Percentiles rank a stretch among this genome's conserved stretches.
Evolutionary conservation across 1,284 basidiomycete species (phyloP).

Genomic region (Stygiomarasmius scandens): DNA sequence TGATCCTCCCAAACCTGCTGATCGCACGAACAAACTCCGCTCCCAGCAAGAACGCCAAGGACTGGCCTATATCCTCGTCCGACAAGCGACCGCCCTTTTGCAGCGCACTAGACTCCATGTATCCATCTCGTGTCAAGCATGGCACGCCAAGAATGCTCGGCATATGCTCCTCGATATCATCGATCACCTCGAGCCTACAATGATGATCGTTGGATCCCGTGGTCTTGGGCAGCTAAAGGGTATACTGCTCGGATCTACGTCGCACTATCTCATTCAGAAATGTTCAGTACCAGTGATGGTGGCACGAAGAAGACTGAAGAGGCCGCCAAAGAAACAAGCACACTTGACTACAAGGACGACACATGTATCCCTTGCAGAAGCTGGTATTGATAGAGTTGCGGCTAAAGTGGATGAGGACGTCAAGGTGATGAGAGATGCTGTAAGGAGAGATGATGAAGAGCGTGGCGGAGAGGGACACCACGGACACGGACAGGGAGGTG

Average conservation of each 20-base stretch:
- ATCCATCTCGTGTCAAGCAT: slow-evolving; percentile 88
- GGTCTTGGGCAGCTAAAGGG: slow-evolving; percentile 90
- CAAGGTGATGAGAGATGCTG: slow-evolving; percentile 69
- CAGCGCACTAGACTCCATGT: slow-evolving; percentile 90
- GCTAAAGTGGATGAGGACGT: slow-evolving; percentile 75
- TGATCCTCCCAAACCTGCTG: slow-evolving; percentile 75
- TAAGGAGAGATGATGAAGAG: slow-evolving; percentile 63
- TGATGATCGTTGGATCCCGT: slow-evolving; percentile 95
- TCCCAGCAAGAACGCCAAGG: slow-evolving; percentile 94
- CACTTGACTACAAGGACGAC: slow-evolving; percentile 66
- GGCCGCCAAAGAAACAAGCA: slow-evolving; percentile 65
- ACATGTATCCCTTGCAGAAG: slow-evolving; percentile 85
- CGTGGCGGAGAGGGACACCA: slow-evolving; percentile 35
- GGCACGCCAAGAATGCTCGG: slow-evolving; percentile 92
- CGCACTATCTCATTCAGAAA: slow-evolving; percentile 95
- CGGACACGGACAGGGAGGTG: background rate
- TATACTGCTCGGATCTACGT: slow-evolving; percentile 95
- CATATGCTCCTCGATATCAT: slow-evolving; percentile 93
- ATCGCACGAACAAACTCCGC: slow-evolving; percentile 76
- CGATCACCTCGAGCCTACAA: slow-evolving; percentile 88
- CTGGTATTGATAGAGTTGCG: slow-evolving; percentile 80
- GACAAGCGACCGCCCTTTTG: slow-evolving; percentile 86
- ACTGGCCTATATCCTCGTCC: slow-evolving; percentile 82
- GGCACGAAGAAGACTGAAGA: slow-evolving; percentile 80
- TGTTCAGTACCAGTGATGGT: slow-evolving; percentile 93